Conservation (phyloP, 768 basidiomycete genomes). For the Sistotremastrum suecicum region DNA sequence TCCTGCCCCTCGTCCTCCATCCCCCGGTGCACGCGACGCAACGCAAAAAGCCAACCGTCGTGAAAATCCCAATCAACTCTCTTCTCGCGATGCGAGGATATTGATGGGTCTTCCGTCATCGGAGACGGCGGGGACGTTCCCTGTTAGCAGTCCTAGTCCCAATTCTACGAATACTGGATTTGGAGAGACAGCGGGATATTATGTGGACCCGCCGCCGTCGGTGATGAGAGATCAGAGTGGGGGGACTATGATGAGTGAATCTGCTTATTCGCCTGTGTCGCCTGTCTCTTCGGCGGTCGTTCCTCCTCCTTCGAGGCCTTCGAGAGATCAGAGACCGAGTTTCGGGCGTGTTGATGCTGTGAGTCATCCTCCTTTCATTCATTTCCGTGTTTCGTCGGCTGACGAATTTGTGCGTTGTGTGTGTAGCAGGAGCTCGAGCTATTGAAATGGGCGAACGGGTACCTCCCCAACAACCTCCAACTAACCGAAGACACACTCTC, state of each 20-base stretch:
- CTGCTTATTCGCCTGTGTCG: no score
- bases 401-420: constrained; percentile 1
- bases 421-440: constrained; percentile 32
- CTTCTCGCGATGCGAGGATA: constrained; percentile 64
- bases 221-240: background rate
- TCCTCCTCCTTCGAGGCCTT: constrained; percentile 47
- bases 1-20: constrained; percentile 88
- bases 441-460: constrained; percentile 81
- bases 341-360: constrained; percentile 13
- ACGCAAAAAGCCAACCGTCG: constrained; percentile 77
- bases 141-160: no score
- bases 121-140: constrained; percentile 11
- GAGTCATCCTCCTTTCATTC: background rate
- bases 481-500: constrained; percentile 31
- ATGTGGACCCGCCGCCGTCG: background rate
- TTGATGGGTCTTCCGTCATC: constrained; percentile 39
- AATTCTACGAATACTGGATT: background rate
- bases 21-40: constrained; percentile 74
- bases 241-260: no score
- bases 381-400: background rate
- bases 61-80: constrained; percentile 74
- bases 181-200: constrained; percentile 2
- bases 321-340: constrained; percentile 42
- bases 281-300: background rate
- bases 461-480: constrained; percentile 52